Evolutionary conservation across 768 basidiomycete species (phyloP), one percentile per base, ranked within the genome.

Genomic region (Termitomyces sp.): DNA sequence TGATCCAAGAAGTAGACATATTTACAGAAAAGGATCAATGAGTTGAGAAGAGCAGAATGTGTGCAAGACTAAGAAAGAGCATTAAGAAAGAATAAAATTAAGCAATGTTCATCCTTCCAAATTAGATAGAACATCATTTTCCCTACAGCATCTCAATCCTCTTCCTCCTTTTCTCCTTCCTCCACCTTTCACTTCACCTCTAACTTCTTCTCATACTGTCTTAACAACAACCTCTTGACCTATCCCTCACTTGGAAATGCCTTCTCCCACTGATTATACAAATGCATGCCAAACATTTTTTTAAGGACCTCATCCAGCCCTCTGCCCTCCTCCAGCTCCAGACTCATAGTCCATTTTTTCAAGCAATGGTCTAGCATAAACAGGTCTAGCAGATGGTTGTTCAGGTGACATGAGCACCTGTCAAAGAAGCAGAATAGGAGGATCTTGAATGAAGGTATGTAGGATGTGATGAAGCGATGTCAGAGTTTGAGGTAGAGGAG

Each of bases 201-300:
- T 52, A 63, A 44, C 65, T 71, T 75, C 57, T 61, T 63, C 57
- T 91, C 86, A 64, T 90, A 90, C 69, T 78, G 77, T 64, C 74
- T 77, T 71, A 96, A 72, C 65, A 98, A 73, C 65, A 97, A 67
- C 67, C 91, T 78, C 59, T 92, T 86, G 7, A 99, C 87, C 95
- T 95, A 98, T 0, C 96, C 96, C 2, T 78, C 84, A 18, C 72
- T 70, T 0, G 96, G 95, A 70, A 90, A 98, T 53, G 75, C 74
- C 78, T 94, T 97, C 56, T 90, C 84, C 96, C 96, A 98, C 73
- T 94, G 94, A 74, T 98, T 97, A 73, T 98, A 96, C 67, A 98
- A 70, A 75, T 98, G 96, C 39, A 98, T 83, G 0, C 88, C 84
- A 76, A 96, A 99, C 13, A 96, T 82, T 61, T 90, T 87, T 15